phyloP scores from a whole-genome alignment of 1,139 yeast species.

The Pneumocystis murina region DNA sequence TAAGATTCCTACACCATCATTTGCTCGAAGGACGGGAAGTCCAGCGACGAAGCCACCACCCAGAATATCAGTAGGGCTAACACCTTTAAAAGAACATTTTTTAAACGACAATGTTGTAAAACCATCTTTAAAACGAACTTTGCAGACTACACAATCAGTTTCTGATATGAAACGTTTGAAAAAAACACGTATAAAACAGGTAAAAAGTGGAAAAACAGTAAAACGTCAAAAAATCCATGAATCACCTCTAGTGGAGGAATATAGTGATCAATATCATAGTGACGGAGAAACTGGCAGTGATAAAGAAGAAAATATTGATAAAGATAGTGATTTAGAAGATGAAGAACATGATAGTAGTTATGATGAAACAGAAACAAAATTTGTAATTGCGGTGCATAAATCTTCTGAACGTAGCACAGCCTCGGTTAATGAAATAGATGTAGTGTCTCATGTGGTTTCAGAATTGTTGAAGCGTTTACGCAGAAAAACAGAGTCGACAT shows the following conservation, averaged over 20 bases:
- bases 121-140: background rate
- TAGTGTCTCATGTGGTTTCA: background rate
- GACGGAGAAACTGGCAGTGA: background rate
- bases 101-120: background rate
- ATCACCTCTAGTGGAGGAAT: background rate
- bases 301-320: background rate
- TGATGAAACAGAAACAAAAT: background rate
- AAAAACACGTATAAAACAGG: background rate
- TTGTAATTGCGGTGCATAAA: background rate
- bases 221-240: background rate
- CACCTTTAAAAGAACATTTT: background rate
- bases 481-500: background rate
- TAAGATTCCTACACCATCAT: background rate
- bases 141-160: background rate
- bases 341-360: background rate
- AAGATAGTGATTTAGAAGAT: background rate
- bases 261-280: background rate
- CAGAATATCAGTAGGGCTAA: background rate
- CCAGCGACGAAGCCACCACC: background rate
- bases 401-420: background rate
- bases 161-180: background rate
- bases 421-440: background rate
- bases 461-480: background rate
- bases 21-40: background rate
- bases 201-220: background rate